Conservation (phyloP, 2,329 filamentous ascomycete species). For the Aureobasidium sp. region DNA sequence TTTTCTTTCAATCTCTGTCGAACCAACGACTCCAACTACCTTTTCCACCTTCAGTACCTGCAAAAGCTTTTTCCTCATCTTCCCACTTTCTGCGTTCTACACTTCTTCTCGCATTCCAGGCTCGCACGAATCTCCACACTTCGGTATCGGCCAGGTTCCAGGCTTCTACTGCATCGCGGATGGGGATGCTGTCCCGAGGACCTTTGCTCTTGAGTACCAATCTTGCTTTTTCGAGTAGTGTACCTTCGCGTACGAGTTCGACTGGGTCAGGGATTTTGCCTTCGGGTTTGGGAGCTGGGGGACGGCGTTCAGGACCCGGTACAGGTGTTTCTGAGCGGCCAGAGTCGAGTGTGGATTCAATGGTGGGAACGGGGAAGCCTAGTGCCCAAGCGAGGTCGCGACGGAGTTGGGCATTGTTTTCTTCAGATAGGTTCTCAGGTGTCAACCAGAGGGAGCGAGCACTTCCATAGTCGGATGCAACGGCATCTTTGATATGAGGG, state of each 20-base stretch:
- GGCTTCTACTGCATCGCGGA: conserved; percentile 39
- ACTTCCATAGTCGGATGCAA: conserved; percentile 60
- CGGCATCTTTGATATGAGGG: conserved; percentile 69
- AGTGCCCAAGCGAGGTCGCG: conserved; percentile 73
- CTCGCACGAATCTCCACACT: conserved; percentile 66
- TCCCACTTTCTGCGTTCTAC: conserved; percentile 64
- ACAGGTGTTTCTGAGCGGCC: conserved; percentile 52
- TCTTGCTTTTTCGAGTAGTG: conserved; percentile 48
- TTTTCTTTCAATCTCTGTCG: background rate
- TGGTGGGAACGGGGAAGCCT: conserved; percentile 69
- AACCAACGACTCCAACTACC: conserved; percentile 26
- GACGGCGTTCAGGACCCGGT: conserved; percentile 50
- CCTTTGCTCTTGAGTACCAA: conserved; percentile 19
- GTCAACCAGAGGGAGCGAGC: conserved; percentile 72
- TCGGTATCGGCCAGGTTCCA: conserved; percentile 64
- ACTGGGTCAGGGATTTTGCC: conserved; percentile 47
- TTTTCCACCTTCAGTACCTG: conserved; percentile 48
- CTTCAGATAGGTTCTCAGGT: conserved; percentile 44
- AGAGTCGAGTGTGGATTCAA: conserved; percentile 38
- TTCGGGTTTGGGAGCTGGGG: conserved; percentile 39
- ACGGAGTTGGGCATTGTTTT: conserved; percentile 19
- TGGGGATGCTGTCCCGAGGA: conserved; percentile 4
- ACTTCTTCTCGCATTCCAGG: conserved; percentile 55
- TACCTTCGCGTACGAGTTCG: conserved; percentile 49
- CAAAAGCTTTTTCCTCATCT: conserved; percentile 59